phyloP scores from a whole-genome alignment of 2,329 filamentous ascomycete species.

The Chaetomiaceae sp. region DNA sequence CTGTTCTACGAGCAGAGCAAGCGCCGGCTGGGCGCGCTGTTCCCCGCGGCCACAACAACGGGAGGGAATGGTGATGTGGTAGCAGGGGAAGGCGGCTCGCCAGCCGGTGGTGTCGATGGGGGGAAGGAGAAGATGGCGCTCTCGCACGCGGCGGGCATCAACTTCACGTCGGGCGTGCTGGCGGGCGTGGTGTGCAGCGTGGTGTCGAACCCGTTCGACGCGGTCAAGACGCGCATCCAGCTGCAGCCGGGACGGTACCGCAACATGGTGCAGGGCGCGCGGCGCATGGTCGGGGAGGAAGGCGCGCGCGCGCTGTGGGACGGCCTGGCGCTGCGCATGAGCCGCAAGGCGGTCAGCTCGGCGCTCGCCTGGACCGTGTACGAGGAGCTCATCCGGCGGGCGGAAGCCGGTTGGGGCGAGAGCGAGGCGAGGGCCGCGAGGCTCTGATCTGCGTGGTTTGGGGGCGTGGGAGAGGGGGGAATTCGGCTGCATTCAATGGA shows the following conservation, averaged over 20 bases:
- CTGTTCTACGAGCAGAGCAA: constrained; percentile 88
- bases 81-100: neutral
- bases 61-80: too few species aligned
- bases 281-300: constrained; percentile 75
- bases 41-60: neutral
- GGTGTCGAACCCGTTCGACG: constrained; percentile 94
- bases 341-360: constrained; percentile 83
- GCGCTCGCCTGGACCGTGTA: constrained; percentile 98
- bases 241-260: constrained; percentile 75
- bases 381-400: constrained; percentile 79
- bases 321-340: constrained; percentile 79
- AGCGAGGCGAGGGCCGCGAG: constrained; percentile 13
- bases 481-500: neutral
- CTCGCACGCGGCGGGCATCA: constrained; percentile 59
- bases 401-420: constrained; percentile 33
- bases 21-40: constrained; percentile 45
- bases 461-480: neutral
- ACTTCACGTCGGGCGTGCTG: constrained; percentile 75
- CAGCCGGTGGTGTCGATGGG: neutral
- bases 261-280: constrained; percentile 73
- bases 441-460: neutral
- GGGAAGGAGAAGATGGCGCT: too few species aligned
- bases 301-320: constrained; percentile 76
- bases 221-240: constrained; percentile 91
- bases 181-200: constrained; percentile 79